Conservation (phyloP, 148 eudicot species). For the Cornus suecica region DNA sequence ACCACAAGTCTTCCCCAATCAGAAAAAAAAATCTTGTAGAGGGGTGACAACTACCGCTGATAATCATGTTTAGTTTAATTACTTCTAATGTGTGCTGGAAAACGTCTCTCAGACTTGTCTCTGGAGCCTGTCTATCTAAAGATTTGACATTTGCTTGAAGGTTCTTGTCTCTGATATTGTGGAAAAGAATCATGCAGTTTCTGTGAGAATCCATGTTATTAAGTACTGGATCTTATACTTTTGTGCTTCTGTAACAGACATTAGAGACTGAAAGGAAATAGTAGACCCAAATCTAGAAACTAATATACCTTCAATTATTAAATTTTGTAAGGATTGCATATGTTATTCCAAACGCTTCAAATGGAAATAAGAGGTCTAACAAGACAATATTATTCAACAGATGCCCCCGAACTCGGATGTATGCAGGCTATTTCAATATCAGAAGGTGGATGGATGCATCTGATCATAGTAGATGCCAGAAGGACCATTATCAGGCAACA, state of each 20-base stretch:
- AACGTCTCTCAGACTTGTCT: neutral
- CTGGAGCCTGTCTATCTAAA: neutral
- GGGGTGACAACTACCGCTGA: neutral
- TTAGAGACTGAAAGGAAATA: too few relatives aligned
- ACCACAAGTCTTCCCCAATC: neutral
- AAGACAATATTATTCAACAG: neutral
- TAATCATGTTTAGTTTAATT: neutral
- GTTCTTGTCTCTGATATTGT: neutral
- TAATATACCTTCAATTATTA: neutral
- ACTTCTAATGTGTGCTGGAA: too few relatives aligned
- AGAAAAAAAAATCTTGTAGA: neutral
- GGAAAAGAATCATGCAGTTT: neutral
- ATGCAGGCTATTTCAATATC: neutral
- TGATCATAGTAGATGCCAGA: conserved; percentile 6
- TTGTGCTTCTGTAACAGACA: neutral
- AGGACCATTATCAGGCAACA: conserved; percentile 12
- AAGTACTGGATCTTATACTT: neutral
- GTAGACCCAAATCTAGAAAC: neutral
- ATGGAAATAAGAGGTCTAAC: neutral
- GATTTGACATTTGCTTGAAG: neutral
- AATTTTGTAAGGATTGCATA: neutral
- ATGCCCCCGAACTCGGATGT: neutral
- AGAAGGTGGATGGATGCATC: conserved; percentile 3
- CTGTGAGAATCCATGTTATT: neutral
- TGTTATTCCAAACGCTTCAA: neutral